Conservation (phyloP, 2,329 filamentous ascomycete genomes). For the Trichothecium sympodiale region DNA sequence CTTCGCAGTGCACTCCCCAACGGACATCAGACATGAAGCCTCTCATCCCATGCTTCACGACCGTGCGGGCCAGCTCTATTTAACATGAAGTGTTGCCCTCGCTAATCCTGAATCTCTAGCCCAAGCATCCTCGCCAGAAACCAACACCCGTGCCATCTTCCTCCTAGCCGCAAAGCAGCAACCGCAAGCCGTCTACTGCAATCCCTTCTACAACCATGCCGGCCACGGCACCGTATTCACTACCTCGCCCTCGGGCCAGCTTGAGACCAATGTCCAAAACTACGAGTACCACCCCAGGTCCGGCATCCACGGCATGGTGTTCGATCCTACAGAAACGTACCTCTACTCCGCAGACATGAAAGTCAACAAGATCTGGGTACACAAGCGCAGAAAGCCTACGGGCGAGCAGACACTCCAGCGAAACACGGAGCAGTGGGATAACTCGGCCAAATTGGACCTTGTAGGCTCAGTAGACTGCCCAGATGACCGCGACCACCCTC, state of each 20-base stretch:
- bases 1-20: constrained; percentile 64
- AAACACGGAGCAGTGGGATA: constrained; percentile 3
- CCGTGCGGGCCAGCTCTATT: constrained; percentile 52
- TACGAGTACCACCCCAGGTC: constrained; percentile 59
- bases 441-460: constrained; percentile 52
- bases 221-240: constrained; percentile 71
- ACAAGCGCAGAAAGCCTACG: constrained; percentile 49
- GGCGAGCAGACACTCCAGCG: constrained; percentile 5
- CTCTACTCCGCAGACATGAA: constrained; percentile 71
- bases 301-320: constrained; percentile 75
- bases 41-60: constrained; percentile 69
- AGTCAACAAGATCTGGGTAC: constrained; percentile 75
- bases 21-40: constrained; percentile 62
- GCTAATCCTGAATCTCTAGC: no score
- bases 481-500: constrained; percentile 61
- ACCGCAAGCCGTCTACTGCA: constrained; percentile 76
- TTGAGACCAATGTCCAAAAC: constrained; percentile 58
- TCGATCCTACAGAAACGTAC: constrained; percentile 61
- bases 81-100: no score
- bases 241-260: constrained; percentile 41
- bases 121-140: constrained; percentile 54
- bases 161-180: constrained; percentile 67
- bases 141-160: constrained; percentile 84
- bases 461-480: constrained; percentile 66
- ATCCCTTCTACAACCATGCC: constrained; percentile 81